Percentiles rank a stretch among this genome's conserved stretches.
These are phyloP conservation scores for Sarocladium oryzae DNA, from an alignment of 2,329 filamentous ascomycete genomes.

Conservation along the genomic window DNA sequence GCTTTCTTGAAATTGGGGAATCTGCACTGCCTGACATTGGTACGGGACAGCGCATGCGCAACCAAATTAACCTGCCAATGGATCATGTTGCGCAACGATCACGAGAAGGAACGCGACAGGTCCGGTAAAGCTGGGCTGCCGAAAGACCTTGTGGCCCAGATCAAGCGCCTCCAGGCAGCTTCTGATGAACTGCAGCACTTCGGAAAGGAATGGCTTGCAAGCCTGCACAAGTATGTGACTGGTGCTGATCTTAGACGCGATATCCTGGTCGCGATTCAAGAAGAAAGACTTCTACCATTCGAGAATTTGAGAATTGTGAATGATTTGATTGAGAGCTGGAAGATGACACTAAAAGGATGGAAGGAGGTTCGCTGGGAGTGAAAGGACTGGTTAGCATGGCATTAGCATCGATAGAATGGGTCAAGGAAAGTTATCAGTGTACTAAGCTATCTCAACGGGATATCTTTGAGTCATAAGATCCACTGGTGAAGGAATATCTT, in stretches of 20 bases:
- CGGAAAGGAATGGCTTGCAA: constrained; percentile 20
- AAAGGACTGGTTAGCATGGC: neutral
- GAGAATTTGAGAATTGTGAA: neutral
- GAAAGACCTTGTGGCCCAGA: constrained; percentile 27
- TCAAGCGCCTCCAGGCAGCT: constrained; percentile 26
- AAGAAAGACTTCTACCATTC: neutral
- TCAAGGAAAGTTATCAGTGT: no score
- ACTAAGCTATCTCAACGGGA: no score
- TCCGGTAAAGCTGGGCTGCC: constrained; percentile 31
- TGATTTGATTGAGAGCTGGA: constrained; percentile 26
- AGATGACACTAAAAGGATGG: constrained; percentile 28
- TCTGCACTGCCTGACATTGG: constrained; percentile 29
- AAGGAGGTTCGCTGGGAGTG: constrained; percentile 26
- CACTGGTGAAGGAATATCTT: neutral
- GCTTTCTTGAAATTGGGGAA: constrained; percentile 23
- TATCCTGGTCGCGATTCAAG: neutral
- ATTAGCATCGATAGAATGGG: no score
- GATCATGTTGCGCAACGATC: constrained; percentile 29
- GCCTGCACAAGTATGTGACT: neutral
- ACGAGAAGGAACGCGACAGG: constrained; percentile 31
- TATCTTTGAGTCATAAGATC: neutral
- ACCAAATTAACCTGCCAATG: constrained; percentile 25
- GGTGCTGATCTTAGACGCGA: neutral
- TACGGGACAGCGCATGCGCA: constrained; percentile 32
- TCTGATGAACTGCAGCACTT: constrained; percentile 25